Conservation (phyloP, 2,329 filamentous ascomycete species). For the Leptographium lundbergii region DNA sequence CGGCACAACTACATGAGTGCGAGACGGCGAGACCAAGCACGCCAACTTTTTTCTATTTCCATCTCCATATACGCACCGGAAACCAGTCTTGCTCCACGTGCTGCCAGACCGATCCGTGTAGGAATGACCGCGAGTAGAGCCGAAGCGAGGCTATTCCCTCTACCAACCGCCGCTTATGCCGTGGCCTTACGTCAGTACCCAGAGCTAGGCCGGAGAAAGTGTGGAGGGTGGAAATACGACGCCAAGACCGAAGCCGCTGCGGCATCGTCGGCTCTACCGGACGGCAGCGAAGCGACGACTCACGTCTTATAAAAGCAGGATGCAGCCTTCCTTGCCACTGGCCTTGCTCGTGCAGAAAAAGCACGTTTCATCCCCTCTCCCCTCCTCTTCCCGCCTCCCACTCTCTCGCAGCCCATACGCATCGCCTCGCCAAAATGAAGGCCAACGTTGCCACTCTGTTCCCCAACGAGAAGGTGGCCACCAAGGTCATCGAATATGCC, state of each 20-base stretch:
- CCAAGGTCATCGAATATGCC: slow-evolving; percentile 30
- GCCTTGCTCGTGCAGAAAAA: not conserved
- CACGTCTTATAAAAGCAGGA: not conserved
- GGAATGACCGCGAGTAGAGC: not conserved
- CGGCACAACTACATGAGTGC: not conserved
- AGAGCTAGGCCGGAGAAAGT: not conserved
- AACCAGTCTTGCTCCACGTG: not conserved
- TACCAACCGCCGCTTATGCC: not conserved
- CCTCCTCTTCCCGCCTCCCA: slow-evolving; percentile 10
- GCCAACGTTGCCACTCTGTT: slow-evolving; percentile 26
- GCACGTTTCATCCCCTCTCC: slow-evolving; percentile 9
- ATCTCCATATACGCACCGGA: too few species aligned
- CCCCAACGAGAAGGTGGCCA: slow-evolving; percentile 26
- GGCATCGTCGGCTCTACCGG: not conserved
- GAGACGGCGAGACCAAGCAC: not conserved
- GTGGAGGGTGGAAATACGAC: not conserved
- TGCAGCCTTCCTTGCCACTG: not conserved
- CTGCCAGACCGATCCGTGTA: not conserved
- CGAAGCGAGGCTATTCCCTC: not conserved
- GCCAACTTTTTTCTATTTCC: not conserved
- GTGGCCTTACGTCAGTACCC: slow-evolving; percentile 4
- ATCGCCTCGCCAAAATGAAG: slow-evolving; percentile 22
- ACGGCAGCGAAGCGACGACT: not conserved
- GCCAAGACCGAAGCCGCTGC: not conserved
- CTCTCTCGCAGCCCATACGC: not conserved